These are phyloP conservation scores for Leersia perrieri DNA, from an alignment of 176 grass and related monocot genomes.

Conservation along the genomic window DNA sequence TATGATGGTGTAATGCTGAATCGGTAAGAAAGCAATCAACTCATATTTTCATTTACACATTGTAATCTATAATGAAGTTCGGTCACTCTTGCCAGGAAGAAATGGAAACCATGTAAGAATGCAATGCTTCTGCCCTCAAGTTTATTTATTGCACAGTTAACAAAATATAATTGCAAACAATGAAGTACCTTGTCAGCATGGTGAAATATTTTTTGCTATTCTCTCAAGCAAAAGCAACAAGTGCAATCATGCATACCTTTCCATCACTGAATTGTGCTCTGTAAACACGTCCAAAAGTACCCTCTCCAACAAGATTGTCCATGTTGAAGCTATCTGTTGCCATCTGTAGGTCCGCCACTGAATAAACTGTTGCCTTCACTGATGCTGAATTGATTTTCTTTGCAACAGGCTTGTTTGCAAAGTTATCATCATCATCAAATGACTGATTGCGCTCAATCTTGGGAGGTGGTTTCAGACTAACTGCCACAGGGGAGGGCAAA, in stretches of 20 bases:
- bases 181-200: not conserved
- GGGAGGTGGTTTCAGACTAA: conserved; percentile 71
- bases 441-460: conserved; percentile 64
- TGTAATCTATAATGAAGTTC: conserved; percentile 5
- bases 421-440: conserved; percentile 62
- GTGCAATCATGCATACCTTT: conserved; percentile 54
- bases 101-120: not conserved
- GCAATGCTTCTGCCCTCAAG: not conserved
- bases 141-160: not conserved
- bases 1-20: not conserved
- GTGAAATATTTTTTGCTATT: not conserved
- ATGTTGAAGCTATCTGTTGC: conserved; percentile 80
- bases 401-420: conserved; percentile 52
- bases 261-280: conserved; percentile 75
- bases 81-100: conserved; percentile 7
- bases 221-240: not conserved
- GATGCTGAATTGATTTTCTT: conserved; percentile 51
- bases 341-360: conserved; percentile 88
- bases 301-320: conserved; percentile 87
- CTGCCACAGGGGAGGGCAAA: conserved; percentile 34
- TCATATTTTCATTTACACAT: not conserved
- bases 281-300: conserved; percentile 75
- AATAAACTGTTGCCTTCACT: conserved; percentile 72
- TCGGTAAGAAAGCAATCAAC: not conserved
- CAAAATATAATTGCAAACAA: not conserved